Base-by-base conservation (phyloP, 208 protist genomes). In the Perkinsela sp. region DNA sequence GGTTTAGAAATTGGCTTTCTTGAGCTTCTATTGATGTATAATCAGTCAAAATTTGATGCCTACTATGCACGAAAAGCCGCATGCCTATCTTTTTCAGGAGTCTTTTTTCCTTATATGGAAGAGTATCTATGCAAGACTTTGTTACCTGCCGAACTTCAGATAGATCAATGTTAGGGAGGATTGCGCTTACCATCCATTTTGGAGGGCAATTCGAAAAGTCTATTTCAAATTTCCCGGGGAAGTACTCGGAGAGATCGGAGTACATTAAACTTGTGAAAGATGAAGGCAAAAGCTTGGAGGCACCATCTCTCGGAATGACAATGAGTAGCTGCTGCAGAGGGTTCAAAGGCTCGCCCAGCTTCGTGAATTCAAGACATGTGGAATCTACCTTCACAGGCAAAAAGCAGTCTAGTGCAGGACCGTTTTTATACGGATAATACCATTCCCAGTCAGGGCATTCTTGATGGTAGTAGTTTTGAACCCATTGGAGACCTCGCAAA, bases 281-380 rank as follows among this genome's bases (percentile, higher is more conserved):
- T 22, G 6, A n/a, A 57, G 40, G 40, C 13, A 68, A 76, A 77
- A 15, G 85, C 84, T 66, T 90, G 83, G 40, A 75, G 88, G 69
- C 84, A 76, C 78, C 89, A 89, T 31, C 85, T 91, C 82, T 88
- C 83, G 22, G 90, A 81, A 99, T 75, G 57, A 98, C 96, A 31
- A 89, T 84, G 67, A 99, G 85, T 32, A 99, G 84, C 85, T 99
- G 96, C 76, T 93, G 85, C 71, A 90, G 83, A 0, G 85, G 88
- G 2, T 86, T 71, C 73, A 93, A 90, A 28, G 85, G 85, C 77
- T 80, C 74, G 68, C 84, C 85, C 13, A 22, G 40, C 40, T 6
- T 57, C 22, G 40, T 57, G 40, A 57, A 57, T n/a, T 6, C 22
- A 6, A 57, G 6, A 22, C 22, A 6, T 57, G 6, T 22, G 6